Conservation (phyloP, 2,329 filamentous ascomycete genomes). For the Blastomyces parvus region DNA sequence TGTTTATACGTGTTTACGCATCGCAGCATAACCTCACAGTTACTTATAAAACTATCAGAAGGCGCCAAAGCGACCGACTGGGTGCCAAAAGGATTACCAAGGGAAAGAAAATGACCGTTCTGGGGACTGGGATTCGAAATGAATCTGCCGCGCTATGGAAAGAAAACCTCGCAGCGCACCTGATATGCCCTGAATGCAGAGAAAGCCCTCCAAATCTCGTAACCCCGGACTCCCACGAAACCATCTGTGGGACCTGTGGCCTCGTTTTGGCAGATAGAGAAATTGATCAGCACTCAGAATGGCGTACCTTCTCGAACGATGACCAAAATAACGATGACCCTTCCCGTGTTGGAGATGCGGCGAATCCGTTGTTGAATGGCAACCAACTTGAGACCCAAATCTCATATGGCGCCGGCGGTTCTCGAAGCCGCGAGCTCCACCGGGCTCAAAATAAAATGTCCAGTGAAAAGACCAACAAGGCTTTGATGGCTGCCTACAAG, state of each 20-base stretch:
- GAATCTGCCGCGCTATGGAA: conserved; percentile 48
- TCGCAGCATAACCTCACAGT: conserved; percentile 39
- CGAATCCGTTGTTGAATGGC: conserved; percentile 81
- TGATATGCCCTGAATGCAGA: conserved; percentile 85
- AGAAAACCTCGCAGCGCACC: conserved; percentile 75
- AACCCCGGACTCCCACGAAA: conserved; percentile 87
- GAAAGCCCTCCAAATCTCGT: conserved; percentile 85
- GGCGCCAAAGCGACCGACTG: conserved; percentile 30
- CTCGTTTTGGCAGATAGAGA: conserved; percentile 82
- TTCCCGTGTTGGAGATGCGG: conserved; percentile 91
- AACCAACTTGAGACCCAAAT: conserved; percentile 84
- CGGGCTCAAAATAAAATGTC: conserved; percentile 74
- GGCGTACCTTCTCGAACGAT: conserved; percentile 98
- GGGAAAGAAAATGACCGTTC: conserved; percentile 31
- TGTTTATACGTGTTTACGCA: conserved; percentile 53
- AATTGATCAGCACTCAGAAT: conserved; percentile 93
- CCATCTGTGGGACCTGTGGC: conserved; percentile 86
- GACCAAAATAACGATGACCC: conserved; percentile 95
- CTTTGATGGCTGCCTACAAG: conserved; percentile 70
- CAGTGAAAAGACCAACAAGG: conserved; percentile 74
- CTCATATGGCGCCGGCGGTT: conserved; percentile 65
- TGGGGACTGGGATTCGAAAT: conserved; percentile 35
- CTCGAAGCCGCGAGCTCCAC: conserved; percentile 63
- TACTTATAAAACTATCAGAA: conserved; percentile 37
- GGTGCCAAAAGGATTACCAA: conserved; percentile 18